phyloP scores from a whole-genome alignment of 140 eudicot genomes.

The Oenanthe javanica region DNA sequence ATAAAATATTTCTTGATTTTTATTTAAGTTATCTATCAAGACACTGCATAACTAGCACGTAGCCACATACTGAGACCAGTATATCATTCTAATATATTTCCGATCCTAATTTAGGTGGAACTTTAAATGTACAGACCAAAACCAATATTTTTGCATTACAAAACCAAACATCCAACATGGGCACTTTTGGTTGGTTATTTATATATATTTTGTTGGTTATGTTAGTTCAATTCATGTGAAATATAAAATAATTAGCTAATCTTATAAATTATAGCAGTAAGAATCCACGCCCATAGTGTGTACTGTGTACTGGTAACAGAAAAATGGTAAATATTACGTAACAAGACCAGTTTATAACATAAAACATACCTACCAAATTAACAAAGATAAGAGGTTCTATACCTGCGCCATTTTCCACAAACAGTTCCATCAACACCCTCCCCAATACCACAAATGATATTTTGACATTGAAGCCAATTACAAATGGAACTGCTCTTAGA shows the following conservation, averaged over 20 bases:
- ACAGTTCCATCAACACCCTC: constrained; percentile 51
- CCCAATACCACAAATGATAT: constrained; percentile 32
- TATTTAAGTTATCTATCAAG: too few species aligned
- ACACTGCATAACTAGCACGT: too few species aligned
- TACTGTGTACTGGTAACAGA: not conserved
- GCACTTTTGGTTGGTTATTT: not conserved
- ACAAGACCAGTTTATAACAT: not conserved
- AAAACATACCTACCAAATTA: not conserved
- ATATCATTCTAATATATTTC: too few species aligned
- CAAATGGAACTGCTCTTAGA: constrained; percentile 45
- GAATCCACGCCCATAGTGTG: not conserved
- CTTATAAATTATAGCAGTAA: not conserved
- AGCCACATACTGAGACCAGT: too few species aligned
- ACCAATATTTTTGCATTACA: not conserved
- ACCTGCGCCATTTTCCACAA: constrained; percentile 99
- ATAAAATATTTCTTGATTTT: too few species aligned
- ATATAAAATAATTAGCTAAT: not conserved
- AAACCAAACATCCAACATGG: not conserved
- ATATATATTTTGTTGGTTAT: not conserved
- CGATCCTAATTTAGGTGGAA: too few species aligned
- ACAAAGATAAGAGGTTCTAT: constrained; percentile 4
- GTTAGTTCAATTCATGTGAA: not conserved
- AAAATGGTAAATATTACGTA: not conserved
- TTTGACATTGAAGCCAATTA: constrained; percentile 86
- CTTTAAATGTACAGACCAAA: not conserved